Base-by-base conservation (phyloP, 2,329 filamentous ascomycete species). In the Aspergillus sp. region DNA sequence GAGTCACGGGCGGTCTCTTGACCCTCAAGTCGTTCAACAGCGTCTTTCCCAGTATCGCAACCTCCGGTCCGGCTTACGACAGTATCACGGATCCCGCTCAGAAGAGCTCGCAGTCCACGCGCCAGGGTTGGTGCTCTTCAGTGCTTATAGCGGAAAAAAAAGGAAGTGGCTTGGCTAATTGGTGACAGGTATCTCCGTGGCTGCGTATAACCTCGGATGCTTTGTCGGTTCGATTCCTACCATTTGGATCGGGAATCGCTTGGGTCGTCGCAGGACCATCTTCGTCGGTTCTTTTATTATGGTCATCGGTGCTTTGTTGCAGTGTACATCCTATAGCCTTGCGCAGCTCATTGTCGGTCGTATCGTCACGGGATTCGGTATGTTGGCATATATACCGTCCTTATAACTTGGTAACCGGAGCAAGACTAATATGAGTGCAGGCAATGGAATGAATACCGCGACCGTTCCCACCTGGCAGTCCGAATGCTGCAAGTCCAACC, bases 401-500 rank as follows among this genome's bases (percentile, higher is more conserved):
- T 29, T 2, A 40, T 5, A 29, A 27, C 19, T 8, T 3, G 3
- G 7, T 19, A 12, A 12, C 34, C 34, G 34, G 6, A 29, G 28
- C 39, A 10, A 29, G 19, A 26, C 39, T 41, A 41, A 41, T 29
- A 27, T 19, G 19, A 19, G 19, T 4, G 5, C 36, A 57, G 56
- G 56, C 5, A 77, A 77, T 34, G 71, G 74, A 27, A 63, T 77
- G 60, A 77, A 76, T 50, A 75, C 73, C 0, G 73, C 71, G 0
- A 76, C 73, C 0, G 73, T 77, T 9, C 75, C 74, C 5, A 75
- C 70, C 9, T 77, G 72, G 71, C 73, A 76, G 46, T 70, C 68
- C 2, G 73, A 77, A 58, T 76, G 73, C 45, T 73, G 72, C 38
- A 74, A 74, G 52, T 69, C 73, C 6, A 73, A 78, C 50, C 66